Percentiles rank a stretch among this genome's conserved stretches.
Conservation (phyloP, 2,329 filamentous ascomycete species). For the Tolypocladium endophyticum region DNA sequence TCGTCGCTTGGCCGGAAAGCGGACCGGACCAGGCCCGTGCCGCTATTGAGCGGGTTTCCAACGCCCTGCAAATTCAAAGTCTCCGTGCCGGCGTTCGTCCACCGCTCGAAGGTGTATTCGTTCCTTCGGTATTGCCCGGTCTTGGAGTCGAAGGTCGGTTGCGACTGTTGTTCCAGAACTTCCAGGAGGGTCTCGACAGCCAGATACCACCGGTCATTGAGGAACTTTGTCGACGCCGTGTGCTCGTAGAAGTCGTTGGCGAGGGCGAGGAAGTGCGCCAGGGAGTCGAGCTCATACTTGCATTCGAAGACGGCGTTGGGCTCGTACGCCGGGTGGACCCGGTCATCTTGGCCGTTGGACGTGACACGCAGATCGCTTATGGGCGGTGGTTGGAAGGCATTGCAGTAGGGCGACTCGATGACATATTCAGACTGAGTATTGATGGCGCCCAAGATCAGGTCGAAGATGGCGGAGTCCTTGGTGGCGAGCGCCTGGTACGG, state of each 20-base stretch:
- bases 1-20: conserved; percentile 95
- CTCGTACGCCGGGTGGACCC: conserved; percentile 80
- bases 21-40: conserved; percentile 77
- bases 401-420: conserved; percentile 92
- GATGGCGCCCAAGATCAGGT: conserved; percentile 81
- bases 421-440: conserved; percentile 95
- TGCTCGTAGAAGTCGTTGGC: conserved; percentile 78
- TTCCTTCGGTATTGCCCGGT: conserved; percentile 58
- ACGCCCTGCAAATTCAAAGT: conserved; percentile 73
- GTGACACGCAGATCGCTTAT: conserved; percentile 64
- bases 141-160: conserved; percentile 65
- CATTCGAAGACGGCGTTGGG: conserved; percentile 85
- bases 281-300: conserved; percentile 96
- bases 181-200: conserved; percentile 65
- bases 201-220: conserved; percentile 66
- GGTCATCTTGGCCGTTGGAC: conserved; percentile 72
- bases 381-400: conserved; percentile 91
- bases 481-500: conserved; percentile 82
- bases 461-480: conserved; percentile 67
- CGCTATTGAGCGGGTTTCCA: conserved; percentile 82
- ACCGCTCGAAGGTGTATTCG: conserved; percentile 77
- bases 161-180: conserved; percentile 69
- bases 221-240: conserved; percentile 66
- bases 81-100: conserved; percentile 76
- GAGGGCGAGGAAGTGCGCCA: conserved; percentile 82